These are phyloP conservation scores for Hyphodiscus sp. DNA, from an alignment of 2,329 filamentous ascomycete species.

Conservation along the genomic window DNA sequence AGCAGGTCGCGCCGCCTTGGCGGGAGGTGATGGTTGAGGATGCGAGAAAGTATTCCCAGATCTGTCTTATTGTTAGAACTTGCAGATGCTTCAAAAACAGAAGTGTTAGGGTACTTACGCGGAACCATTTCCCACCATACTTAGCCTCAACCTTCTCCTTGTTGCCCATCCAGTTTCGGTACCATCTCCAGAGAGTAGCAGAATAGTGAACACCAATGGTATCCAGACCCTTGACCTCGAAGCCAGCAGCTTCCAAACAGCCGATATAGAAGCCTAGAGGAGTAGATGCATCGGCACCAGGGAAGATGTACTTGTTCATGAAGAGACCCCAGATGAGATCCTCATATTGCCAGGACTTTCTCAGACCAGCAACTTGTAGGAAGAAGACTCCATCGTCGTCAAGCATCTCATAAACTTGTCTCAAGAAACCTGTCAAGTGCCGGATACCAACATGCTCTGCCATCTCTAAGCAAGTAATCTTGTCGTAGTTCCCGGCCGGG, in stretches of 20 bases:
- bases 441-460: constrained; percentile 96
- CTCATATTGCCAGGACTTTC: constrained; percentile 96
- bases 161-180: constrained; percentile 97
- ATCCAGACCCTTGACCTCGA: constrained; percentile 86
- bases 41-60: constrained; percentile 79
- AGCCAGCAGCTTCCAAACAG: constrained; percentile 77
- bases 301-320: constrained; percentile 99
- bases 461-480: constrained; percentile 98
- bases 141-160: constrained; percentile 87
- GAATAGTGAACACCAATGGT: constrained; percentile 97
- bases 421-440: constrained; percentile 73
- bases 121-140: constrained; percentile 93
- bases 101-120: constrained; percentile 50
- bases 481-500: constrained; percentile 73
- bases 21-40: constrained; percentile 70
- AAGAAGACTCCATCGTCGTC: constrained; percentile 95
- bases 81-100: constrained; percentile 8
- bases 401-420: constrained; percentile 89
- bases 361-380: constrained; percentile 89
- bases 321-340: constrained; percentile 97
- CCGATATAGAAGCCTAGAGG: constrained; percentile 84
- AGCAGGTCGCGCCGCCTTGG: constrained; percentile 71
- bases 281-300: constrained; percentile 90
- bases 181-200: constrained; percentile 95
- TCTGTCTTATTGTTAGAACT: constrained; percentile 36